These are phyloP conservation scores for Eucalyptus shirleyi DNA, from an alignment of 345 rosid genomes.

Conservation along the genomic window DNA sequence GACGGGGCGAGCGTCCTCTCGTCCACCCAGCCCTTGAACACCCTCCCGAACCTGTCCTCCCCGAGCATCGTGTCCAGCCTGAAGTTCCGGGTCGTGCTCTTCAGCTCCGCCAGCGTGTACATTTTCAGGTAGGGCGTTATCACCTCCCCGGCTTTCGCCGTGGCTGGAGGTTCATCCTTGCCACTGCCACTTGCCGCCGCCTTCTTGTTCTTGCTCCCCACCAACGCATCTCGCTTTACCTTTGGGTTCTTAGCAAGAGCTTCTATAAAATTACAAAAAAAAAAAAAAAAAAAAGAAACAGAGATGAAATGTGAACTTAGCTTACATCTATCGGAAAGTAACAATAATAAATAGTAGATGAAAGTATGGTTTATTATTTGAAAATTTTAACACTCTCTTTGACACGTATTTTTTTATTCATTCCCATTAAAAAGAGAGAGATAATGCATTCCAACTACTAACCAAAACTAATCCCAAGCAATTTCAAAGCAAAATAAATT, in stretches of 20 bases:
- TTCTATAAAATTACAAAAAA: too few species aligned
- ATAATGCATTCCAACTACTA: too few species aligned
- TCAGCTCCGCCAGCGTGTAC: slow-evolving; percentile 43
- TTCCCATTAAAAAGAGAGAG: too few species aligned
- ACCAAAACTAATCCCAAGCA: too few species aligned
- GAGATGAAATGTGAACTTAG: neutral
- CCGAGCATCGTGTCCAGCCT: slow-evolving; percentile 40
- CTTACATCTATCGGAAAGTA: too few species aligned
- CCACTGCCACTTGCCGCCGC: neutral
- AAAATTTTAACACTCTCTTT: too few species aligned
- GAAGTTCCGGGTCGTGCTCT: slow-evolving; percentile 38
- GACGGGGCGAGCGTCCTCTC: slow-evolving; percentile 46
- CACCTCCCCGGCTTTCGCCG: neutral
- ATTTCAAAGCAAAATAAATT: too few species aligned
- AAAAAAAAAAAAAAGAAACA: too few species aligned
- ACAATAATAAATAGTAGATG: too few species aligned
- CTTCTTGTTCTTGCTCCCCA: neutral
- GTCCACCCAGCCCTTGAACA: slow-evolving; percentile 79
- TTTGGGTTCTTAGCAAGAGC: neutral
- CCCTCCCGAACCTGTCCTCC: slow-evolving; percentile 77
- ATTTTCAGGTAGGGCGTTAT: slow-evolving; percentile 19
- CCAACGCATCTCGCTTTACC: neutral
- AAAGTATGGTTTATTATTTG: too few species aligned
- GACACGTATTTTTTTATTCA: too few species aligned
- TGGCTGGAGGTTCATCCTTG: neutral